Evolutionary conservation across 306 rosid genomes (phyloP).

Genomic region (Nissolia schottii): DNA sequence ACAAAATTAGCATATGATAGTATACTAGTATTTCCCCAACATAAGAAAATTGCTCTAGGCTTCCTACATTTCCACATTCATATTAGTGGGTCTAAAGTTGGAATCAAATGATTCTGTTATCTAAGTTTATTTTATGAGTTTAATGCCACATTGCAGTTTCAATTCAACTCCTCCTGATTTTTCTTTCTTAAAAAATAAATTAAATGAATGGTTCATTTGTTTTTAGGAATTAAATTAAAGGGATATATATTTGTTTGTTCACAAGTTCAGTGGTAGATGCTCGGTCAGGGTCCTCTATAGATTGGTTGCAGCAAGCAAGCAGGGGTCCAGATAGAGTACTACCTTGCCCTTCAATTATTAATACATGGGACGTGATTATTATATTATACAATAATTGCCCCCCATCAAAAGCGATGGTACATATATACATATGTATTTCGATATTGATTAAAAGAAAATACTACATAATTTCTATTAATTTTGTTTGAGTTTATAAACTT

Average conservation of each 20-base stretch:
- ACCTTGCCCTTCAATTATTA: slow-evolving; percentile 26
- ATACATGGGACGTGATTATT: slow-evolving; percentile 20
- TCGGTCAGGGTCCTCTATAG: slow-evolving; percentile 15
- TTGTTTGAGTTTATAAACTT: neutral
- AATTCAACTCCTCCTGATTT: neutral
- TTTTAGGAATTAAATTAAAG: neutral
- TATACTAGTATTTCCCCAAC: neutral
- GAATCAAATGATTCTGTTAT: neutral
- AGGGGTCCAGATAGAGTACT: slow-evolving; percentile 25
- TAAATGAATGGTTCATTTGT: neutral
- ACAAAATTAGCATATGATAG: neutral
- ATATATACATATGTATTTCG: neutral
- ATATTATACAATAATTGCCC: slow-evolving; percentile 20
- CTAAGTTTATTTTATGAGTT: slow-evolving; percentile 1
- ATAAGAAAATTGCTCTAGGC: slow-evolving; percentile 19
- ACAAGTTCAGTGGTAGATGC: neutral
- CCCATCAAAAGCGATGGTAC: slow-evolving; percentile 3
- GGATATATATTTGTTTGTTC: neutral
- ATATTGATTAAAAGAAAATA: no score
- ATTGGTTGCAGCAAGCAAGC: no score
- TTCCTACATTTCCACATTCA: slow-evolving; percentile 15
- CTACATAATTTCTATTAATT: neutral
- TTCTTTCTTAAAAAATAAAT: neutral
- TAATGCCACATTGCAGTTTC: neutral
- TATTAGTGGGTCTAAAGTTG: slow-evolving; percentile 5